Base-by-base conservation (phyloP, 139 green algal species). In the Ettlia oleoabundans region DNA sequence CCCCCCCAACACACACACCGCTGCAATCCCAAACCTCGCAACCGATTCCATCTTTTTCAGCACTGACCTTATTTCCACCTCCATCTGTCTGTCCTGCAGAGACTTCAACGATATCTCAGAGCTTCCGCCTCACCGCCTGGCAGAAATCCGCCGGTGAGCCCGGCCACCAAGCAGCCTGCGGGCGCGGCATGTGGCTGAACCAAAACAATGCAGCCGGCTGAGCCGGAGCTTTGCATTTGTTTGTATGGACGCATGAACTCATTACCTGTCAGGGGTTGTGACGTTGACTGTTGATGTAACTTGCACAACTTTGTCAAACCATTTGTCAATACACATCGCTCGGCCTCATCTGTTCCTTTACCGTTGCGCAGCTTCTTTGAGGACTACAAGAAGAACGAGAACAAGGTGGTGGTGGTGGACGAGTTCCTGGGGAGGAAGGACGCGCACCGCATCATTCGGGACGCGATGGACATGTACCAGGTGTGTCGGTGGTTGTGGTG, bases 321-420 rank as follows among this genome's bases (percentile, higher is more conserved):
- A n/a, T n/a, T n/a, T n/a, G n/a, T n/a, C n/a, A n/a, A n/a, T n/a
- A n/a, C n/a, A n/a, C n/a, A n/a, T n/a, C n/a, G n/a, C n/a, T n/a
- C n/a, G n/a, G n/a, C n/a, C n/a, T n/a, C 26, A 22, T n/a, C 1
- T 21, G 8, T 30, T 30, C 70, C 6, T 18, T 43, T 30, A 5
- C 32, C 55, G 8, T 9, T 28, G 3, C 32, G 2, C 83, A 94
- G 93, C 43, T 97, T 98, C 84, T 98, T 98, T 74, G 92, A 97
- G 88, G 94, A 98, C 90, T 98, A 98, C 92, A 98, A 98, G 88
- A 96, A 96, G 91, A 97, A 97, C 71, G 95, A 98, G 90, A 90
- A 98, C 89, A 98, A 98, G 89, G 81, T 95, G 63, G 96, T 98
- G 3, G 86, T 92, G 74, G 96, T 98, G 40, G 95, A 98, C 66